A percentile compares a stretch with the other conserved stretches of the same genome.
Conservation (phyloP, 2,329 filamentous ascomycete species). For the Fusarium papillatum region DNA sequence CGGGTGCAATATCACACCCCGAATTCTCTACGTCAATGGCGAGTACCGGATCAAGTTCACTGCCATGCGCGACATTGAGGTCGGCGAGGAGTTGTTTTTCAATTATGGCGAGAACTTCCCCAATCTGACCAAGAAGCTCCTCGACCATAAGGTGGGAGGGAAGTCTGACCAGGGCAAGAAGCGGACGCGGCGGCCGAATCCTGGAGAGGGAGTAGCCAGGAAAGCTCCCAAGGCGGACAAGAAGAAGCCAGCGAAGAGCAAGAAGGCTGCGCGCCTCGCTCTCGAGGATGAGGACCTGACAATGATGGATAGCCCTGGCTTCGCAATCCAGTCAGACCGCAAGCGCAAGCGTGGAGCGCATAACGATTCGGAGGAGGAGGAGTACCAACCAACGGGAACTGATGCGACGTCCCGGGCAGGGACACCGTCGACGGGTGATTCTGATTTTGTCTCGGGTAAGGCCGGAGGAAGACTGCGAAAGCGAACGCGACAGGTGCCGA, state of each 20-base stretch:
- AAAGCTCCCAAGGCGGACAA: slow-evolving; percentile 44
- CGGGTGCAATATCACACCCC: slow-evolving; percentile 73
- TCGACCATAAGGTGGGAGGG: slow-evolving; percentile 53
- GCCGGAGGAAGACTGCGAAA: slow-evolving; percentile 44
- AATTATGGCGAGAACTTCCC: slow-evolving; percentile 82
- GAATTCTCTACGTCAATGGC: slow-evolving; percentile 80
- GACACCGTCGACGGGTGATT: slow-evolving; percentile 39
- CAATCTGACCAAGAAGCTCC: slow-evolving; percentile 64
- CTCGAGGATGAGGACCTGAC: slow-evolving; percentile 33
- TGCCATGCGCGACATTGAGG: slow-evolving; percentile 74
- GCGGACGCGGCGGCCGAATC: slow-evolving; percentile 37
- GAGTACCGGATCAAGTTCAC: slow-evolving; percentile 83
- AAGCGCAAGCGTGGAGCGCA: slow-evolving; percentile 47
- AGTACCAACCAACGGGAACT: slow-evolving; percentile 44
- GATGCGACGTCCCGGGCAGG: slow-evolving; percentile 38
- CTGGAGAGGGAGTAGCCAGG: slow-evolving; percentile 36
- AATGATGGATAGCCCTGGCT: slow-evolving; percentile 24
- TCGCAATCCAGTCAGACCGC: slow-evolving; percentile 28
- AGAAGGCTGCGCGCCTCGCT: slow-evolving; percentile 13
- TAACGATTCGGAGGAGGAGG: slow-evolving; percentile 47
- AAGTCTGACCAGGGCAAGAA: slow-evolving; percentile 47
- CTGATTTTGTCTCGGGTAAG: slow-evolving; percentile 38
- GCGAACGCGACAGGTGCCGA: slow-evolving; percentile 35
- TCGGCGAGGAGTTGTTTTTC: slow-evolving; percentile 85
- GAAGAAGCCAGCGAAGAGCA: slow-evolving; percentile 38